Evolutionary conservation across 305 asterid genomes (phyloP).

Genomic region (Stenogyne calaminthoides): DNA sequence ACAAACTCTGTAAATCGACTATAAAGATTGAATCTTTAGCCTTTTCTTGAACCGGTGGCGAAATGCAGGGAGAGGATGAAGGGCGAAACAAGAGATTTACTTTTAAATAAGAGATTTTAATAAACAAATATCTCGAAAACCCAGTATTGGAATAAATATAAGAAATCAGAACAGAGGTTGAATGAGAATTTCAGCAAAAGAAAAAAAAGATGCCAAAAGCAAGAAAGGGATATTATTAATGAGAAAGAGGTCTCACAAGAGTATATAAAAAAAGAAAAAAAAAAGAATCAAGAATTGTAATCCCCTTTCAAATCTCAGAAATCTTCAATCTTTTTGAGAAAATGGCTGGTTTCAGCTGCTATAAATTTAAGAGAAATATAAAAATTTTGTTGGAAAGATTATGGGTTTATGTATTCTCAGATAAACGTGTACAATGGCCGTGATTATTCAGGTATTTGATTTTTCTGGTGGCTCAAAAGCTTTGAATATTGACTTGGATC

Average conservation of each 20-base stretch:
- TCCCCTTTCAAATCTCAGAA: slow-evolving; percentile 35
- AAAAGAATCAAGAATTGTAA: slow-evolving; percentile 10
- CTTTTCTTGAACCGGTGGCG: slow-evolving; percentile 7
- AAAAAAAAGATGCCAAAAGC: slow-evolving; percentile 26
- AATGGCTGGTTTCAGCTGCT: slow-evolving; percentile 28
- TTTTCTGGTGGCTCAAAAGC: slow-evolving; percentile 43
- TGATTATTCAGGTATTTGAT: slow-evolving; percentile 43
- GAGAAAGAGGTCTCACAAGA: too few species aligned
- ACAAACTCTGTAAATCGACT: neutral
- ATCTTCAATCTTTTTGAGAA: slow-evolving; percentile 45
- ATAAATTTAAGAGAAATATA: slow-evolving; percentile 24
- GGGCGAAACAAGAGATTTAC: slow-evolving; percentile 28
- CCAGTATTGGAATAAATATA: neutral
- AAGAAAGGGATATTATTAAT: slow-evolving; percentile 10
- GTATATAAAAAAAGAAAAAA: neutral
- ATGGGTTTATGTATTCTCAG: slow-evolving; percentile 13
- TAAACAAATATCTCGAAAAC: slow-evolving; percentile 15
- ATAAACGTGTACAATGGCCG: slow-evolving; percentile 19
- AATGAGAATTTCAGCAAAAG: slow-evolving; percentile 25
- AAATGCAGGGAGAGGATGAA: slow-evolving; percentile 1
- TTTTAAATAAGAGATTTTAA: slow-evolving; percentile 33
- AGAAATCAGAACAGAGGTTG: slow-evolving; percentile 17
- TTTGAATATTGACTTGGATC: slow-evolving; percentile 75
- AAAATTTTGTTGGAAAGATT: slow-evolving; percentile 14
- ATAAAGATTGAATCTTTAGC: slow-evolving; percentile 26